A percentile compares a stretch with the other conserved stretches of the same genome.
Evolutionary conservation across 352 stramenopile genomes (phyloP).

Genomic region (Thraustochytrium sp.): DNA sequence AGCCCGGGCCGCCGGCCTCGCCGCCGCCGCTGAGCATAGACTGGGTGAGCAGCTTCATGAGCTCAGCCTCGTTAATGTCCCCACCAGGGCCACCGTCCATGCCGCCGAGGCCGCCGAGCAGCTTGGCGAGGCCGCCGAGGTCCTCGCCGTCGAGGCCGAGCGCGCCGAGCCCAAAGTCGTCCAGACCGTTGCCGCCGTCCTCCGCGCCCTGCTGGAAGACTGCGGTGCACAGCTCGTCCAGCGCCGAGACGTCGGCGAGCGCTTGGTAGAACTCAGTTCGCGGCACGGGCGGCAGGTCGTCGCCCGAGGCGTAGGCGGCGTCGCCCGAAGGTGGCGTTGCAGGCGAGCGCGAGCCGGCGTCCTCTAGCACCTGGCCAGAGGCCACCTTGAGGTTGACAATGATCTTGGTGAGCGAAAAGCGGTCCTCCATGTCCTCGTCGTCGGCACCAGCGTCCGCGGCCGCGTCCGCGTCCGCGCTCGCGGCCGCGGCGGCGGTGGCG

Average conservation of each 20-base stretch:
- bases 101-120: constrained; percentile 10
- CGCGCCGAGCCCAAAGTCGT: constrained; percentile 2
- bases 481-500: too few species aligned
- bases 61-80: constrained; percentile 4
- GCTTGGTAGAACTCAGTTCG: neutral
- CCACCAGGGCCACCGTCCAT: neutral
- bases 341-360: neutral
- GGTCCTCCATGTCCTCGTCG: neutral
- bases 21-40: neutral
- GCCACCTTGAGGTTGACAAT: constrained; percentile 35
- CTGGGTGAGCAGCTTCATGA: constrained; percentile 22
- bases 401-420: constrained; percentile 21
- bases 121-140: neutral
- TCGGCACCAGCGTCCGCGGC: too few species aligned
- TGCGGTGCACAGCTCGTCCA: constrained; percentile 17
- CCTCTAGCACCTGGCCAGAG: constrained; percentile 2
- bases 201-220: constrained; percentile 27
- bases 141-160: neutral
- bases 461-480: too few species aligned
- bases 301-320: neutral
- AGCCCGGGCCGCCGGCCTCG: neutral
- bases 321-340: neutral
- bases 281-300: neutral
- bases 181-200: neutral
- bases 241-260: neutral